Base-by-base conservation (phyloP, 2,329 filamentous ascomycete genomes). In the Aureobasidium leucospermi region DNA sequence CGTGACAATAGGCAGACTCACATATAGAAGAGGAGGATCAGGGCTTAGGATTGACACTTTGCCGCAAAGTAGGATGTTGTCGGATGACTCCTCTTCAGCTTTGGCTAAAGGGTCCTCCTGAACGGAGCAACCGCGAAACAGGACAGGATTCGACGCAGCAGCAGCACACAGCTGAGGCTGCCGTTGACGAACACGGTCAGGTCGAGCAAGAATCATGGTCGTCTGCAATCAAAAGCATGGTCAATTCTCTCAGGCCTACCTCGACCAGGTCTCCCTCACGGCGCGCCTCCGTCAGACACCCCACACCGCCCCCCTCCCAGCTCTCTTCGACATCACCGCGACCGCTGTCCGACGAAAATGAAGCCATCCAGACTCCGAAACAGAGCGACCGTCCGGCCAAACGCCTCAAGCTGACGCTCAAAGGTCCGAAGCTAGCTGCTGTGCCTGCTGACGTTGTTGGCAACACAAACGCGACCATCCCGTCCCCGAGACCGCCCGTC, bases 401-500 rank as follows among this genome's bases (percentile, higher is more conserved):
- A 32, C 55, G 55, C 23, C 42, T 58, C 55, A 58, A 58, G 43
- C 39, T 58, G 55, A 58, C 55, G 32, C 43, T 58, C 55, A 58
- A 58, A 23, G 43, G 43, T 4, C 43, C 55, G 28, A 58, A 48
- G 55, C 52, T 56, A 23, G 52, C 52, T 56, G 52, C 52, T 10
- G 42, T 48, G 15, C 47, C 57, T n/a, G 31, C 36, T 45, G 57
- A 43, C 47, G 19, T 39, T 23, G 23, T 23, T 28, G 46, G 34
- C 38, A 36, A 42, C 38, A 43, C 57, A 28, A 51, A 49, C 47
- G 57, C 47, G 29, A 41, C 56, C 36, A 29, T 41, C 41, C 45
- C 62, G 8, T 63, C 62, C 41, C 63, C 66, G 34, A 67, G 65
- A 63, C 75, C 76, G 48, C 76, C 75, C 32, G 74, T 70, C 63